These are phyloP conservation scores for Arbutus unedo DNA, from an alignment of 148 eudicot species.

Conservation along the genomic window DNA sequence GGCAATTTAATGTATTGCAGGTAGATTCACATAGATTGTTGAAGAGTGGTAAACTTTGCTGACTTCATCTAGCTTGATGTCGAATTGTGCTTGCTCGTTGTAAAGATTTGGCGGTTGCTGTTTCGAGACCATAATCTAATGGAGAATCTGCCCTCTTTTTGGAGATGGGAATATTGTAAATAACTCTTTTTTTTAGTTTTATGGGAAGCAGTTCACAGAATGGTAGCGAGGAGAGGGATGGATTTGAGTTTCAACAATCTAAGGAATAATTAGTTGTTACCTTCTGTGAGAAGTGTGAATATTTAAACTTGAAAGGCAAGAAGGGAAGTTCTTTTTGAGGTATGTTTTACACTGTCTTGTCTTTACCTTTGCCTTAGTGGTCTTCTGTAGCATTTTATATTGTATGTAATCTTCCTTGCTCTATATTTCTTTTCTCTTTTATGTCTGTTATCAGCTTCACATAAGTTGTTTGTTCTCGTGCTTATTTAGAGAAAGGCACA, in stretches of 20 bases:
- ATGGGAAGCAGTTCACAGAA: neutral
- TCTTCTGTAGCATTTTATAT: neutral
- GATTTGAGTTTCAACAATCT: neutral
- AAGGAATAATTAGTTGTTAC: neutral
- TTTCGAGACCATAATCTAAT: neutral
- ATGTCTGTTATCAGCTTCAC: neutral
- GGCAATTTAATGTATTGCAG: slow-evolving; percentile 13
- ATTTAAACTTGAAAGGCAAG: neutral
- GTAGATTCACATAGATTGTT: slow-evolving; percentile 11
- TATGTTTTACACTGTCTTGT: neutral
- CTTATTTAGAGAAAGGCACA: neutral
- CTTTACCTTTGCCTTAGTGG: neutral
- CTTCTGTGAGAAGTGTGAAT: slow-evolving; percentile 15
- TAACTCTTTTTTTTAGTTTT: neutral
- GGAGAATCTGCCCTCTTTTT: slow-evolving; percentile 13
- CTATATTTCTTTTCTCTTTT: neutral
- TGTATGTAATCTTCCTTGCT: neutral
- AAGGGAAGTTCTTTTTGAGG: slow-evolving; percentile 17
- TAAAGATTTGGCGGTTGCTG: neutral
- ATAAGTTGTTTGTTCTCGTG: neutral
- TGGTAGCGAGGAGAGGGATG: neutral
- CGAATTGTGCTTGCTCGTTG: slow-evolving; percentile 1
- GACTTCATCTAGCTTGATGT: neutral
- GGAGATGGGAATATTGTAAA: slow-evolving; percentile 13
- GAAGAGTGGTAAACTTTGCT: slow-evolving; percentile 15